Percentiles rank a stretch among this genome's conserved stretches.
Evolutionary conservation across 2,329 filamentous ascomycete genomes (phyloP).

Genomic region (Elsinoe fawcettii): DNA sequence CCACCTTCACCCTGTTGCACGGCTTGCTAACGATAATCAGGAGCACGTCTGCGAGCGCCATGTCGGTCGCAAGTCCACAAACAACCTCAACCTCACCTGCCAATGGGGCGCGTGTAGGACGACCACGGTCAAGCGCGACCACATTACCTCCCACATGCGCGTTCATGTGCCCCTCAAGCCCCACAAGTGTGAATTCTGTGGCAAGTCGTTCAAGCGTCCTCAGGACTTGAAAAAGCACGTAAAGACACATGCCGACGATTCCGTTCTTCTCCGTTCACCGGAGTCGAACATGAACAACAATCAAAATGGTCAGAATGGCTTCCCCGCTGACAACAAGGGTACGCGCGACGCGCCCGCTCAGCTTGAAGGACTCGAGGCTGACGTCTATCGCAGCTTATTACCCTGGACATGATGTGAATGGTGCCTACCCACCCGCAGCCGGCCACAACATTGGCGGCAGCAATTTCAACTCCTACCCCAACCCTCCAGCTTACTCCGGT

Average conservation of each 20-base stretch:
- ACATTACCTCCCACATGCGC: conserved; percentile 97
- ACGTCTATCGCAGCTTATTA: conserved; percentile 24
- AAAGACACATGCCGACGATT: conserved; percentile 97
- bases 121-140: conserved; percentile 95
- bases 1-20: conserved; percentile 6
- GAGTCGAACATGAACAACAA: conserved; percentile 44
- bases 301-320: conserved; percentile 34
- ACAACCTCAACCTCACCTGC: conserved; percentile 95
- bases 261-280: conserved; percentile 61
- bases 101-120: conserved; percentile 95
- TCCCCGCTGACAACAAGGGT: conserved; percentile 27
- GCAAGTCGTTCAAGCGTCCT: conserved; percentile 97
- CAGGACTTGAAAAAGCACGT: conserved; percentile 99
- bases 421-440: conserved; percentile 23
- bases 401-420: conserved; percentile 17
- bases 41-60: conserved; percentile 98
- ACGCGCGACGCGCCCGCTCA: conserved; percentile 17
- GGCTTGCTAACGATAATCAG: conserved; percentile 40
- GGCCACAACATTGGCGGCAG: conserved; percentile 23
- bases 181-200: conserved; percentile 97
- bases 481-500: conserved; percentile 28
- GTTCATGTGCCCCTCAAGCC: conserved; percentile 98
- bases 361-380: conserved; percentile 14
- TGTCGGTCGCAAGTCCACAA: conserved; percentile 97
- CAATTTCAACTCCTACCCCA: conserved; percentile 20